Evolutionary conservation across 2,329 filamentous ascomycete genomes (phyloP).

Genomic region (Botrytis aclada): DNA sequence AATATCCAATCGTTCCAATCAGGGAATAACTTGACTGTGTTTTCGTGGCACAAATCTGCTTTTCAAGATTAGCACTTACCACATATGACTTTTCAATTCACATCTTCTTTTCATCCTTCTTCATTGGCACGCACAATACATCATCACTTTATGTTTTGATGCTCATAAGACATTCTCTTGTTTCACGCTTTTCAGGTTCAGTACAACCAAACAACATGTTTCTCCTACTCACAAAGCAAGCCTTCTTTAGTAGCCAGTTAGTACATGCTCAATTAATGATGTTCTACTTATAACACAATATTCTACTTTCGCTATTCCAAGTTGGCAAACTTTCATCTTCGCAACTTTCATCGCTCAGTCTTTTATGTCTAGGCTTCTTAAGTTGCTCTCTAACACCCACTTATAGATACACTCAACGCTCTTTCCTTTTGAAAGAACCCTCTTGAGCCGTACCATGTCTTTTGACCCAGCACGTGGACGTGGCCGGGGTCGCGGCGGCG

Average conservation of each 20-base stretch:
- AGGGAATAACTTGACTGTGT: neutral
- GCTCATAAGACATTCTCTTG: neutral
- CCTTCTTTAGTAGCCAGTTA: neutral
- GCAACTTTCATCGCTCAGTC: neutral
- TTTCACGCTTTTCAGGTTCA: neutral
- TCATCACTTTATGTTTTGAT: neutral
- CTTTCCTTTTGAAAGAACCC: neutral
- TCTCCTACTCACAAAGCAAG: neutral
- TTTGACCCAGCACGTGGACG: conserved; percentile 10
- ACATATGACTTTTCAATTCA: neutral
- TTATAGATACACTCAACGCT: neutral
- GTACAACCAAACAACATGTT: neutral
- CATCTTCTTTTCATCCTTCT: neutral
- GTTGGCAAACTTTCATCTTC: neutral
- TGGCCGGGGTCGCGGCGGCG: conserved; percentile 16
- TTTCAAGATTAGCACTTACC: neutral
- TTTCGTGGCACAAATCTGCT: neutral
- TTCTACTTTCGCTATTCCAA: neutral
- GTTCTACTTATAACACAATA: neutral
- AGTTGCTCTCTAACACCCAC: neutral
- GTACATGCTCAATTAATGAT: neutral
- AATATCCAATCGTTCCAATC: neutral
- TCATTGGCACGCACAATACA: neutral
- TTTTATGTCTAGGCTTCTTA: neutral
- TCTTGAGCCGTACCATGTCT: neutral